Base-by-base conservation (phyloP, 1,139 yeast genomes). In the Protomyces lactucae-debilis region DNA sequence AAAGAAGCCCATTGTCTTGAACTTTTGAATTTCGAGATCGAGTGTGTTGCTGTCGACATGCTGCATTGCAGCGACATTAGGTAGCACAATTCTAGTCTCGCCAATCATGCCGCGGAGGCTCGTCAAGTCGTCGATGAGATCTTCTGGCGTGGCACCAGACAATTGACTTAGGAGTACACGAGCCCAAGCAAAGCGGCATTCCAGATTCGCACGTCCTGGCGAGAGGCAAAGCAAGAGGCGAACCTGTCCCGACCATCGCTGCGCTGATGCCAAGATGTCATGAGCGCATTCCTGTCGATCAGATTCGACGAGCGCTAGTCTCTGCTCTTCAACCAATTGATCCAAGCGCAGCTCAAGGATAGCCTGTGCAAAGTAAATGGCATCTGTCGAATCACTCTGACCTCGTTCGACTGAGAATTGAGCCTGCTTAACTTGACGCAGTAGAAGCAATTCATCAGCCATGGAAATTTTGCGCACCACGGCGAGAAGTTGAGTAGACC, bases 1-100 rank as follows among this genome's bases (percentile, higher is more conserved):
- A 72, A 90, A 88, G 35, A 86, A 81, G 0, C 87, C 78, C 55
- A 88, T 80, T 0, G 90, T 88, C 21, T 84, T 81, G 14, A 86
- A 77, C 48, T 87, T 86, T 0, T 90, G 85, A 18, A 85, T 76
- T 70, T 89, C 92, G 1, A 83, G 78, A 52, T 79, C 79, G 3
- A 89, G 79, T 10, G 83, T 79, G 0, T 78, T 76, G 3, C 75
- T 64, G 51, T 82, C 84, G 2, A 92, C 75, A 0, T 79, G 77
- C 2, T 91, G 86, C n/a, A 93, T 82, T 2, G 80, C 52, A 3
- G 76, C 70, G 81, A 85, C 70, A 87, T 88, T 1, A 3, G 64
- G 61, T 10, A 65, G 35, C 14, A 40, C 52, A 6, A 65, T 23
- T 1, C 43, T 16, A 1, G 21, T 4, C 21, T 32, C 43, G 18